Base-by-base conservation (phyloP, 129 eudicot species). In the Gnaphalium uliginosum region DNA sequence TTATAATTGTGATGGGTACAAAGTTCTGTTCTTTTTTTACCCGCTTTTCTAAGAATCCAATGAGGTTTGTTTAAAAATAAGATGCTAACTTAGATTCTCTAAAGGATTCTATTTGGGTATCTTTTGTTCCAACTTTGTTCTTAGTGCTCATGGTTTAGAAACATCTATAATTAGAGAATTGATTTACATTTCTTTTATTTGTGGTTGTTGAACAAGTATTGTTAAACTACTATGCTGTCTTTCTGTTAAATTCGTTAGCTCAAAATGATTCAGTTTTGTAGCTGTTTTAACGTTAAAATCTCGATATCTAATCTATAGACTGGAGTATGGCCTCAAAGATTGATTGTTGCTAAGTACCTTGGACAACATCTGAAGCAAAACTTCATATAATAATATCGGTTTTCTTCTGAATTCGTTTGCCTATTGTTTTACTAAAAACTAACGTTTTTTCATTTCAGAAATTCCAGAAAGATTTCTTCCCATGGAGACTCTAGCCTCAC, bases 401-500 rank as follows among this genome's bases (percentile, higher is more conserved):
- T 76, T 67, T 35, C 56, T 18, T 19, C 6, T 69, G 30, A 30
- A 14, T 46, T 54, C 56, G 59, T 57, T 14, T 69, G 67, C 30
- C 33, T 25, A 26, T 7, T 15, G 25, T 5, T 25, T 13, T 46
- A 23, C 24, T 10, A 78, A 43, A 48, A 13, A 3, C 4, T 60
- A 14, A 19, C 26, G 39, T 17, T 69, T 39, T 22, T 13, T 62
- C 63, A n/a, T 66, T 65, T 68, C 35, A 73, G 69, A 24, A 63
- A 26, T 24, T 26, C 24, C 11, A 22, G 27, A 76, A 65, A 23
- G 29, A 15, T 64, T 50, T 78, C 14, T 48, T 29, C 50, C 51
- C 46, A 87, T 82, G 93, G 91, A 84, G 85, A 83, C 88, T 37
- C 71, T 92, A 83, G 75, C 79, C 26, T 79, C 91, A 35, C 87